Conservation (phyloP, 306 rosid species). For the Mucuna pruriens region DNA sequence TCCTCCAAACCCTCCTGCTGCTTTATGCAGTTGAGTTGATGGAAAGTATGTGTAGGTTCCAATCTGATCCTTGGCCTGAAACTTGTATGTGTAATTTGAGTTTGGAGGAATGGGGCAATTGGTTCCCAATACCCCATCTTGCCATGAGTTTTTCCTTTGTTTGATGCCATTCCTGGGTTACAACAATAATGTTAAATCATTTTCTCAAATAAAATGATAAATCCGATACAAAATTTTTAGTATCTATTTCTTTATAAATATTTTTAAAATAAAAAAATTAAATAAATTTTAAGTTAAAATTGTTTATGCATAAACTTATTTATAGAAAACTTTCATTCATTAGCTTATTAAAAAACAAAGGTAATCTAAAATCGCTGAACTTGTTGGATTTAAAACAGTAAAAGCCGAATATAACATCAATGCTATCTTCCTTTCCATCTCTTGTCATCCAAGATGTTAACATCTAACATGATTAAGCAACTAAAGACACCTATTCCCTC, state of each 20-base stretch:
- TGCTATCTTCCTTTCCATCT: neutral
- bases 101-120: conserved; percentile 90
- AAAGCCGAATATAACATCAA: neutral
- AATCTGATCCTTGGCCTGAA: conserved; percentile 93
- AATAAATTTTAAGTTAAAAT: too few relatives aligned
- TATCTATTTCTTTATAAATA: too few relatives aligned
- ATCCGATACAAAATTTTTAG: too few relatives aligned
- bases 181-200: conserved; percentile 21
- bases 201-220: conserved; percentile 15
- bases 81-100: conserved; percentile 87
- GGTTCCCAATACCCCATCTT: conserved; percentile 96
- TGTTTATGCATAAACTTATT: too few relatives aligned
- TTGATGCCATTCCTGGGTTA: conserved; percentile 88
- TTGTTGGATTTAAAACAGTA: neutral
- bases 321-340: too few relatives aligned
- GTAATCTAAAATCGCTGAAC: neutral
- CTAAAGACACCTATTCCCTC: neutral
- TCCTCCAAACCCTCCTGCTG: conserved; percentile 95
- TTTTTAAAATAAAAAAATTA: too few relatives aligned
- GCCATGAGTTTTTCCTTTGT: conserved; percentile 99
- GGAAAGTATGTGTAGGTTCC: conserved; percentile 90
- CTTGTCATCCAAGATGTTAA: neutral
- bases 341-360: too few relatives aligned
- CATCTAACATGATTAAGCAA: neutral
- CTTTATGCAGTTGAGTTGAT: conserved; percentile 82